Evolutionary conservation across 2,329 filamentous ascomycete species (phyloP), one percentile per base, ranked within the genome.

Genomic region (Chaetomium olivaceum): DNA sequence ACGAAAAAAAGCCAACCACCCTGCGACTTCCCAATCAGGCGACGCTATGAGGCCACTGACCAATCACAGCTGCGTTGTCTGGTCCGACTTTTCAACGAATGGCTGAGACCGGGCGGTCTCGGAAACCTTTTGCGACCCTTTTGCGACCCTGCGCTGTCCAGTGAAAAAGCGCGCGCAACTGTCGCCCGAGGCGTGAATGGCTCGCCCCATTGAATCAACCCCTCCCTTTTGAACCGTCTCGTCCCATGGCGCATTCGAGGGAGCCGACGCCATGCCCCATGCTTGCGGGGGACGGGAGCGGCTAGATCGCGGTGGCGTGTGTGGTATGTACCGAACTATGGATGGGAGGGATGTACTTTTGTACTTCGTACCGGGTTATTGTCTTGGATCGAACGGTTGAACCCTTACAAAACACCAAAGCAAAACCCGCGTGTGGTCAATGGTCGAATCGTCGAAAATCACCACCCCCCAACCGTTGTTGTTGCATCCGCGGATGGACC

Each of bases 1-100:
- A 46, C 21, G 33, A 31, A 63, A 48, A 46, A 50, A n/a, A 21
- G 19, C 48, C 21, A 25, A 25, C 21, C 51, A 27, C 16, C 48
- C 50, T 8, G 50, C 43, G 59, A 60, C 51, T 65, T 68, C 69
- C 69, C 64, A 63, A 69, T 70, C 67, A 31, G 67, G 69, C 65
- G 65, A 62, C 57, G 69, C 61, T 60, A 61, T 64, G 67, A n/a
- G 43, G n/a, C 43, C n/a, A 14, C 51, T 21, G 67, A 36, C 67
- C 67, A 69, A 68, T 67, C 57, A 66, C 16, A 64, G 27, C 14
- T 14, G 11, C 29, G 14, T 16, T 23, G 33, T n/a, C 21, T 48
- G n/a, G 23, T 14, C 56, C 31, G 48, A 63, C 9, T 67, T 69
- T 67, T 58, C 54, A 68, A 56, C 68, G 67, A 70, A 68, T 70